Conservation (phyloP, 1,284 basidiomycete species). For the Albatrellus sp. region DNA sequence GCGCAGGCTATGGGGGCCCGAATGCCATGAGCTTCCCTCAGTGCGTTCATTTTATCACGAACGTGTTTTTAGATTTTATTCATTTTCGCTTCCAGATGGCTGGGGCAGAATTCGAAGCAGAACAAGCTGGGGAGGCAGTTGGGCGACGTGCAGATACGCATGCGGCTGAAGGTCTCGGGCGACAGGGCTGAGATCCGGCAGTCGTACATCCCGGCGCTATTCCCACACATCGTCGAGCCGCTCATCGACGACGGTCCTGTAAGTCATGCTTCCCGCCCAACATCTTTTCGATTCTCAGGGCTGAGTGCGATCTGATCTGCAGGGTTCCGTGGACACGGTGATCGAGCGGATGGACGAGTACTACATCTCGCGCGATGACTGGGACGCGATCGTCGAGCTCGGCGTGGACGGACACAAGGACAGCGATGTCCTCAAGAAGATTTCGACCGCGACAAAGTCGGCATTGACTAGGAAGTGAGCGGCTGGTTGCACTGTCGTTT, state of each 20-base stretch:
- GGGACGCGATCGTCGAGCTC: slow-evolving; percentile 91
- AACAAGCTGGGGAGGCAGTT: slow-evolving; percentile 73
- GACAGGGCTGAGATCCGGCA: slow-evolving; percentile 83
- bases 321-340: slow-evolving; percentile 73
- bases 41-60: slow-evolving; percentile 36
- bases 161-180: slow-evolving; percentile 89
- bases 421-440: slow-evolving; percentile 70
- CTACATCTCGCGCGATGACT: slow-evolving; percentile 87
- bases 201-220: slow-evolving; percentile 81
- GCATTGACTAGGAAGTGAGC: slow-evolving; percentile 77
- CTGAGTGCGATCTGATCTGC: slow-evolving; percentile 6
- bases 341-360: slow-evolving; percentile 92
- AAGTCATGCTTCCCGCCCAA: slow-evolving; percentile 16
- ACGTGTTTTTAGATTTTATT: too few relatives aligned
- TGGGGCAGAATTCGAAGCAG: slow-evolving; percentile 95
- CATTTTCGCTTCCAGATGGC: slow-evolving; percentile 78
- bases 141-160: slow-evolving; percentile 86
- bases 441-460: slow-evolving; percentile 71
- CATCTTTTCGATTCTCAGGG: neutral
- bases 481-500: too few relatives aligned
- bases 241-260: slow-evolving; percentile 62
- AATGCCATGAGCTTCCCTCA: slow-evolving; percentile 70
- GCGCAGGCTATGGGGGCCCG: slow-evolving; percentile 55
- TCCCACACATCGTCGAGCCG: slow-evolving; percentile 70
- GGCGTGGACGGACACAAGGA: slow-evolving; percentile 77